phyloP scores from a whole-genome alignment of 2,329 filamentous ascomycete genomes.

The Penicillium palitans region DNA sequence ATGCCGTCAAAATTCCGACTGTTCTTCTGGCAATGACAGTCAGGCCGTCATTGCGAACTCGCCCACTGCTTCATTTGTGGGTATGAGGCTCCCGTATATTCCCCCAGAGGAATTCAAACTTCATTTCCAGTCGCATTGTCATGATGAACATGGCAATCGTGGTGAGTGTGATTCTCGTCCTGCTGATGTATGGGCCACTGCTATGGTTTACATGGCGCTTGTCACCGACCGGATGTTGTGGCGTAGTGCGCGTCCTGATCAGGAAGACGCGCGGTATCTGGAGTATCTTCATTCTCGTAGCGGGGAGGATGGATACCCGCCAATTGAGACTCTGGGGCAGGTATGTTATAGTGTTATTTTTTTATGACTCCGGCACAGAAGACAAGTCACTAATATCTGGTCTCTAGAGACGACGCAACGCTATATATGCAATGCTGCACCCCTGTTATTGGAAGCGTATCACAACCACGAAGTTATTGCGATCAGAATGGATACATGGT shows the following conservation, averaged over 20 bases:
- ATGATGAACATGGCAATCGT: background rate
- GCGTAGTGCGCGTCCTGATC: conserved; percentile 23
- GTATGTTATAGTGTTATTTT: conserved; percentile 13
- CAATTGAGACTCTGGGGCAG: conserved; percentile 28
- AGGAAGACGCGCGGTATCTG: conserved; percentile 29
- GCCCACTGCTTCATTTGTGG: conserved; percentile 15
- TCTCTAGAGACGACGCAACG: conserved; percentile 26
- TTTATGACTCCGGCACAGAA: background rate
- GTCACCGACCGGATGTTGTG: conserved; percentile 29
- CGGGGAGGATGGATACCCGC: conserved; percentile 25
- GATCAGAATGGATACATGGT: conserved; percentile 31
- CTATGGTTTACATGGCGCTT: conserved; percentile 31
- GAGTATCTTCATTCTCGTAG: conserved; percentile 24
- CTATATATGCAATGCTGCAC: conserved; percentile 35
- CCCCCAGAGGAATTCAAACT: conserved; percentile 19
- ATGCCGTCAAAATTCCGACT: background rate
- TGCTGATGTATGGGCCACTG: conserved; percentile 34
- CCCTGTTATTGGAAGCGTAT: conserved; percentile 27
- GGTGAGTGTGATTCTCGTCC: conserved; percentile 15
- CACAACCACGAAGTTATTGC: conserved; percentile 22
- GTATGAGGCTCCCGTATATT: conserved; percentile 19
- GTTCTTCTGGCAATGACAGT: background rate
- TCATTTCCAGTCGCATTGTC: background rate
- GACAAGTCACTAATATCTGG: background rate
- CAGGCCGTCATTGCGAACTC: background rate